Base-by-base conservation (phyloP, 148 eudicot species). In the Rhododendron kiyosumense region DNA sequence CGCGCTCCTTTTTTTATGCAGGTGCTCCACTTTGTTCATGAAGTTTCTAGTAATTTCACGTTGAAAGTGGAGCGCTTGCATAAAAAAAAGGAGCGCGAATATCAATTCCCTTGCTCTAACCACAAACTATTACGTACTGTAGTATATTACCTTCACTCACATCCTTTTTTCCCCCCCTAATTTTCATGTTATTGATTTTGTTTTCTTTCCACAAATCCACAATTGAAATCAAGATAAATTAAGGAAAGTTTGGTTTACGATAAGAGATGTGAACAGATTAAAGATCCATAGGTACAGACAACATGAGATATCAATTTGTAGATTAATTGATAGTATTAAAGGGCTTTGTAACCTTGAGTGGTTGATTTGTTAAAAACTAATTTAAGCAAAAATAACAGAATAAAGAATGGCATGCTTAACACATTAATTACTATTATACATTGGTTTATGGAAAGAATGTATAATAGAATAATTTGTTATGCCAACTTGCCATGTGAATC, bases 401-500 rank as follows among this genome's bases (percentile, higher is more conserved):
- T 73, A 34, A 15, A 75, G 38, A 20, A 75, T 18, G 46, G 26
- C 45, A 75, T 75, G n/a, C 79, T 38, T 38, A 18, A 14, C 38
- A 13, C 78, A 71, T 30, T 71, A 71, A 45, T 6, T 57, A 57
- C 49, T 46, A 59, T 30, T 73, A 15, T 32, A 73, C 77, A 73
- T 30, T 73, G 77, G 22, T 73, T 11, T 28, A 73, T 32, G 41
- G 77, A 14, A 73, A 7, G 20, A 32, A 73, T 32, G 22, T 77
- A 9, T 41, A 38, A 41, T 77, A 20, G 79, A 76, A 17, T 41
- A 6, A 41, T 78, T 78, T 43, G 81, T 49, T 41, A 1, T 78
- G 51, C 81, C 81, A 78, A 46, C 81, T 78, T 78, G 81, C 81
- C 81, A 78, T 78, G 81, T 78, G 81, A 78, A 41, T 22, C 48